These are phyloP conservation scores for Saccharomycopsis sp. DNA, from an alignment of 805 yeast genomes.

Conservation along the genomic window DNA sequence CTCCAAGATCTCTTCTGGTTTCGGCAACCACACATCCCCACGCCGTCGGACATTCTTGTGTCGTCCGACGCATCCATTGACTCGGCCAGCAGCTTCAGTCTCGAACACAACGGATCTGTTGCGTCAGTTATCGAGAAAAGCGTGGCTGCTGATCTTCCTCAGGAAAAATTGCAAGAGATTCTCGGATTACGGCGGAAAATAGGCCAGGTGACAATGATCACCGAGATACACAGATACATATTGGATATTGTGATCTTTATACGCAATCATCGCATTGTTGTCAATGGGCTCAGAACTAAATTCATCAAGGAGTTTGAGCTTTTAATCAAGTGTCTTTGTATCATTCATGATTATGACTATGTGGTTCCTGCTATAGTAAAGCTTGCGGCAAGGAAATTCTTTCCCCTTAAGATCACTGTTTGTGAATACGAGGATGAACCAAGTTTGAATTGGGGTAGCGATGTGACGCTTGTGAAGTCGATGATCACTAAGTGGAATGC, in stretches of 20 bases:
- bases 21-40: constrained; percentile 26
- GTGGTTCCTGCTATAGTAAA: constrained; percentile 51
- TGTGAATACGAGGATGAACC: constrained; percentile 41
- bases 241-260: constrained; percentile 49
- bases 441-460: constrained; percentile 51
- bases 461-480: constrained; percentile 34
- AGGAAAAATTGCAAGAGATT: constrained; percentile 2
- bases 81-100: not conserved
- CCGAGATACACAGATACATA: constrained; percentile 48
- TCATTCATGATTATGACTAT: constrained; percentile 34
- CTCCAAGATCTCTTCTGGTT: constrained; percentile 29
- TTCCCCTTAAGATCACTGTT: constrained; percentile 42
- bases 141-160: not conserved
- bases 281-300: constrained; percentile 45
- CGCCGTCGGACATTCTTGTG: not conserved
- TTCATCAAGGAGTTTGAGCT: constrained; percentile 37
- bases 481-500: constrained; percentile 41
- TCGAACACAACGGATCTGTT: not conserved
- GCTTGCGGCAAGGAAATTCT: constrained; percentile 39
- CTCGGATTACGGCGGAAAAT: constrained; percentile 16
- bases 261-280: constrained; percentile 49
- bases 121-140: not conserved
- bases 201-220: constrained; percentile 32
- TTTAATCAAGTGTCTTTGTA: constrained; percentile 36
- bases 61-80: not conserved